Evolutionary conservation across 306 rosid genomes (phyloP), one percentile per base, ranked within the genome.

Genomic region (Aeschynomene evenia): DNA sequence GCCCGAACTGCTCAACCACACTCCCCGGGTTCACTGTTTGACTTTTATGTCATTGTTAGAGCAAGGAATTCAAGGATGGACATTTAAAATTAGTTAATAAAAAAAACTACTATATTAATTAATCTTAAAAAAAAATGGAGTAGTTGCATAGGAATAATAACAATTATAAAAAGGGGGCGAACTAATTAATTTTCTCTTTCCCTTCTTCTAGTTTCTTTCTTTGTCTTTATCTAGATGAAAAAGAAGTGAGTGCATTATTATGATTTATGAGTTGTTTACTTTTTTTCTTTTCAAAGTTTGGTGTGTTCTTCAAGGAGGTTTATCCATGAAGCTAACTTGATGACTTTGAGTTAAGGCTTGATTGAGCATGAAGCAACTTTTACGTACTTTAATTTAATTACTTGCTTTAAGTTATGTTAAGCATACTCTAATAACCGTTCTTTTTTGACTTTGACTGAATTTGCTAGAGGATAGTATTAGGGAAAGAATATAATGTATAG

Each of bases 361-460:
- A 60, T 79, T 76, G 83, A 60, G 34, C 56, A 63, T 40, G 75
- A 80, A 81, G 90, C 71, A 55, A 85, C 75, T 83, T 66, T 72
- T 77, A 74, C 78, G 57, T 77, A 63, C 72, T 70, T 7, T 62
- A 67, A 77, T 70, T 7, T 62, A 67, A 77, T 56, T 66, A 2
- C 79, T 62, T 78, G 20, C 88, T 83, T 89, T 79, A 77, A 73
- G 73, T 74, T 81, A 63, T 6, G 40, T 28, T 9, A 45, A 71
- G 66, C 61, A 40, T 55, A 63, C 83, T 70, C 65, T 59, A 48
- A 16, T 79, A 51, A 23, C 62, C 67, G 16, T 28, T 19, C 56
- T 43, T 24, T n/a, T 78, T 83, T 72, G 61, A 80, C 89, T 81
- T 66, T 52, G 76, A 79, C 55, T 61, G 11, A 8, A 55, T 18